These are phyloP conservation scores for Canariomyces notabilis DNA, from an alignment of 2,329 filamentous ascomycete genomes.

Conservation along the genomic window DNA sequence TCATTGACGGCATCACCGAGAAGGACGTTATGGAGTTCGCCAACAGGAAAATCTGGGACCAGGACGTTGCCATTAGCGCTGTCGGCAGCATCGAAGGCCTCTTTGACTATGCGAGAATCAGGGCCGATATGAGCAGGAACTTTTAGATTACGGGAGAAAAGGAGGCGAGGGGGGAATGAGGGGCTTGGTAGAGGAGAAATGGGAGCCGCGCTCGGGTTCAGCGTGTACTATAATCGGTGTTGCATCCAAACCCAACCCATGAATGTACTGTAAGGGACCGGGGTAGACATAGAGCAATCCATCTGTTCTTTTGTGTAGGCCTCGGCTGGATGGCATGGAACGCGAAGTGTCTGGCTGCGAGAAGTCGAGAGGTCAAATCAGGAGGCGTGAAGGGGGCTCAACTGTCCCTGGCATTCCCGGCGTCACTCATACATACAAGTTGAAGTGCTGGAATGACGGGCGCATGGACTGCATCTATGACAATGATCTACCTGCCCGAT, in stretches of 20 bases:
- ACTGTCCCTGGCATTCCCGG: background rate
- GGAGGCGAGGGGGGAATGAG: background rate
- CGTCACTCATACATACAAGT: slow-evolving; percentile 1
- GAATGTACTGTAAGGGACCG: slow-evolving; percentile 35
- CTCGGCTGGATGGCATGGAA: background rate
- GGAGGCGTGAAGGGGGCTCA: no score
- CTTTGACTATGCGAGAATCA: slow-evolving; percentile 58
- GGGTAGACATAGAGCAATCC: slow-evolving; percentile 32
- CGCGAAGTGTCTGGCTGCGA: background rate
- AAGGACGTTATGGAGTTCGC: slow-evolving; percentile 98
- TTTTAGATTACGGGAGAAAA: slow-evolving; percentile 21
- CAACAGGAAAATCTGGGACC: slow-evolving; percentile 92
- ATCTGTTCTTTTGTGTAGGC: slow-evolving; percentile 20
- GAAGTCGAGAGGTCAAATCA: no score
- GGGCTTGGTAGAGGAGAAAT: background rate
- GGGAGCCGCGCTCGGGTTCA: slow-evolving; percentile 18
- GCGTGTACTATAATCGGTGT: slow-evolving; percentile 31
- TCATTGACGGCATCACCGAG: slow-evolving; percentile 82
- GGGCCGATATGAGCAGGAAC: slow-evolving; percentile 36
- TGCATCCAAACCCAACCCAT: slow-evolving; percentile 31
- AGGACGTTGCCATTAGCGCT: slow-evolving; percentile 89
- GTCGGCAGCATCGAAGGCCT: slow-evolving; percentile 88
- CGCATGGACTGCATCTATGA: no score
- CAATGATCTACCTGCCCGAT: no score
- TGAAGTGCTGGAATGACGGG: no score